These are phyloP conservation scores for Candida smagusa DNA, from an alignment of 1,139 yeast species.

Conservation along the genomic window DNA sequence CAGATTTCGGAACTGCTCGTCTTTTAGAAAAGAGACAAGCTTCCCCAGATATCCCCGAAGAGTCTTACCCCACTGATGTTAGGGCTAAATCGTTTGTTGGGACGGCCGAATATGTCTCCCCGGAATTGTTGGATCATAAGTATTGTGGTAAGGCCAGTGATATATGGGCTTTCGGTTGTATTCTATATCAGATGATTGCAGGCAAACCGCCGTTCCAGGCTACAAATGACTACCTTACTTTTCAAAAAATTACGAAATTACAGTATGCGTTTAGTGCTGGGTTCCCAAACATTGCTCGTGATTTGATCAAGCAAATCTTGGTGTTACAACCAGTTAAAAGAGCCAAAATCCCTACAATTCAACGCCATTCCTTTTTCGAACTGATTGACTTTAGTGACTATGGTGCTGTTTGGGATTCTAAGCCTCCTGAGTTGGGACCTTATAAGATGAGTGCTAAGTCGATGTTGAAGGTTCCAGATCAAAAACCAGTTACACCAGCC, in stretches of 20 bases:
- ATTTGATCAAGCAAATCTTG: constrained; percentile 42
- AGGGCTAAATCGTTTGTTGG: constrained; percentile 75
- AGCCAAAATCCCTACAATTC: constrained; percentile 35
- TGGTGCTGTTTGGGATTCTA: constrained; percentile 61
- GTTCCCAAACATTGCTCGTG: constrained; percentile 46
- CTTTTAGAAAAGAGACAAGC: constrained; percentile 44
- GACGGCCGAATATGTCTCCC: constrained; percentile 81
- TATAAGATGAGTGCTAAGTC: constrained; percentile 52
- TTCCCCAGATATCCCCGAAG: constrained; percentile 23
- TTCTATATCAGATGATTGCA: constrained; percentile 68
- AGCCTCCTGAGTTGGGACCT: constrained; percentile 79
- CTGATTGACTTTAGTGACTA: constrained; percentile 63
- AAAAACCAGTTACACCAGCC: constrained; percentile 18
- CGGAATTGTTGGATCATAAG: constrained; percentile 66
- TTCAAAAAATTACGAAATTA: constrained; percentile 61
- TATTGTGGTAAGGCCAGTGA: constrained; percentile 76
- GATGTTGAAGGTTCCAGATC: constrained; percentile 54
- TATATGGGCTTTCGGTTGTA: constrained; percentile 82
- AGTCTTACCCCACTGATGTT: constrained; percentile 45
- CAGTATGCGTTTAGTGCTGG: constrained; percentile 66
- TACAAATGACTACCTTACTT: constrained; percentile 68
- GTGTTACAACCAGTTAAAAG: constrained; percentile 45
- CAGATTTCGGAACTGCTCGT: constrained; percentile 82
- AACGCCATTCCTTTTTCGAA: constrained; percentile 67
- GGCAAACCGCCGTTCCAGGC: constrained; percentile 84